Evolutionary conservation across 140 eudicot species (phyloP), one percentile per base, ranked within the genome.

Genomic region (Ambrosia hybrid): DNA sequence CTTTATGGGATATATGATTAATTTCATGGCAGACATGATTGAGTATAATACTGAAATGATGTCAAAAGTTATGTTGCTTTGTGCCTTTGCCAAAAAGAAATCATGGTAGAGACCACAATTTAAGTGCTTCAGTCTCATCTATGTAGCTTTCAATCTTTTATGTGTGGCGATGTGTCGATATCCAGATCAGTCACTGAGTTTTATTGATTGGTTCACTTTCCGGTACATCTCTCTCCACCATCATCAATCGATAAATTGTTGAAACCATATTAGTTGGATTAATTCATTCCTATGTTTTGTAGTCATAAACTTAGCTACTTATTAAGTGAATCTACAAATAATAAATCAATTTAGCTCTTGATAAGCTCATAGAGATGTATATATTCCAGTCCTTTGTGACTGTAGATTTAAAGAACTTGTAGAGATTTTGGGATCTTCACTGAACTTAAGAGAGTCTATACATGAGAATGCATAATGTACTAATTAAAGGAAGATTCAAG

Each of bases 11-110:
- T 76, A 59, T 41, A 76, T 34, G 70, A 76, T 65, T 60, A 68
- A 76, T 65, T 69, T 69, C 77, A 71, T 52, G 77, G 67, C 73
- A 77, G 72, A 57, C 72, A 70, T 77, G 81, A 77, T 51, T 52
- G 67, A 52, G 52, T 77, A 62, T 62, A 51, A 64, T 61, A 61
- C 68, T 75, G 65, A 57, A 75, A 66, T 75, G 79, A 75, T 70
- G 72, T 53, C 58, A 52, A 71, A 76, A 77, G 72, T 53, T 26
- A 15, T 51, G 48, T 4, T 61, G 15, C 67, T 70, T 51, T 51
- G 48, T 4, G 51, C 11, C 67, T 70, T 51, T 77, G 43, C 56
- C 52, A 30, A 63, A 77, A 77, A 77, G 77, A 77, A 56, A 63
- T 71, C 65, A 58, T 69, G 81, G 76, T 70, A 77, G 76, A 77